phyloP scores from a whole-genome alignment of 441 rosid species.

The Aquilaria agallochum region DNA sequence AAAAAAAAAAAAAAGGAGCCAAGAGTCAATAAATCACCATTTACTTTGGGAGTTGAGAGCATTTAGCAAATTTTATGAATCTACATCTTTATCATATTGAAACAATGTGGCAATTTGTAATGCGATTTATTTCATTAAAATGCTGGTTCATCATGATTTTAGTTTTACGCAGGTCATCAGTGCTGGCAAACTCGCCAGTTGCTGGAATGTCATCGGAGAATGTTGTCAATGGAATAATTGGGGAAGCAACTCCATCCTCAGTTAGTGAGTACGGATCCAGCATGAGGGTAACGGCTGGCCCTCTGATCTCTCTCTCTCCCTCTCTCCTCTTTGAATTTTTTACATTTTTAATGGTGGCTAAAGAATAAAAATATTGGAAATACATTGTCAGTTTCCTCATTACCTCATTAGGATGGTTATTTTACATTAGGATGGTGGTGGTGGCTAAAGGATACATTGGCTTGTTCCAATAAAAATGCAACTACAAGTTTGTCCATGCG shows the following conservation, averaged over 20 bases:
- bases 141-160: constrained; percentile 9
- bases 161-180: constrained; percentile 49
- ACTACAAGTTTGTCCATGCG: background rate
- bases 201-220: constrained; percentile 62
- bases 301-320: no score
- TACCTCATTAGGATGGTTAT: constrained; percentile 1
- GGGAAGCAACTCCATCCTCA: constrained; percentile 50
- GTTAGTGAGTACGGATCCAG: constrained; percentile 53
- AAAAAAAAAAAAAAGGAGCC: background rate
- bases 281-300: constrained; percentile 49
- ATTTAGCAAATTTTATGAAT: background rate
- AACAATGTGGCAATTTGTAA: background rate
- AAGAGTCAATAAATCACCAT: background rate
- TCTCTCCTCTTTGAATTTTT: no score
- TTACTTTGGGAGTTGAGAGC: background rate
- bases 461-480: background rate
- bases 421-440: background rate
- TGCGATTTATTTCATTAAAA: constrained; percentile 1
- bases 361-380: no score
- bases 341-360: no score
- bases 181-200: constrained; percentile 41
- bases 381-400: background rate
- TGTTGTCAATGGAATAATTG: constrained; percentile 53
- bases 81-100: background rate
- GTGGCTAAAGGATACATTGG: no score